Evolutionary conservation across 805 yeast genomes (phyloP), one percentile per base, ranked within the genome.

Genomic region (Ogataea nitratoaversa): DNA sequence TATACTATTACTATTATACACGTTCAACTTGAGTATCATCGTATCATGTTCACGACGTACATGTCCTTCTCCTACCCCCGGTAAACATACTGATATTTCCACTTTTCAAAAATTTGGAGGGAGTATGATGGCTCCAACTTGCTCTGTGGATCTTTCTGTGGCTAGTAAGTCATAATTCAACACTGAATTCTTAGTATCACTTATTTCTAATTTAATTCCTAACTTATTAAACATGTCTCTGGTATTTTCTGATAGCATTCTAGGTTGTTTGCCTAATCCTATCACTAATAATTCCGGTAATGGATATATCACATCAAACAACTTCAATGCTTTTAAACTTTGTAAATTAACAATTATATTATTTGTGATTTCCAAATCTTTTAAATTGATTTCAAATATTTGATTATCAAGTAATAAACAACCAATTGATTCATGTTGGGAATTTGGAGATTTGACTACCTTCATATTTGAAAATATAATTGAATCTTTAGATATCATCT

Each of bases 241-340:
- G 36, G 82, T 80, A 8, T 57, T 48, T n/a, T 78, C 79, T 27
- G 79, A 73, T 48, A 86, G 64, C 59, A 84, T 69, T 34, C 93
- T 68, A 3, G 84, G 71, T 43, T 72, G 68, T 42, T 67, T 66
- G 0, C 95, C 95, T 19, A 84, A 63, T 1, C 95, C 95, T 14
- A 85, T 62, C 7, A 84, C 79, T 35, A 84, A 50, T 33, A 86
- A 66, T 53, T 86, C 95, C 0, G 95, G 95, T 53, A 79, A 79
- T 3, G 95, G 95, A 56, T 79, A 78, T 1, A 82, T 59, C 5
- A 77, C 62, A 17, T 67, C 67, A 38, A 84, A 71, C 6, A 78
- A 63, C 16, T 68, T 70, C 41, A 82, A 70, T 4, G 82, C 56
- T 12, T 67, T 67, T 4, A 45, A 35, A 19, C 47, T 38, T 12